A percentile compares a stretch with the other conserved stretches of the same genome.
Conservation (phyloP, 768 basidiomycete species). For the Cyathus striatus region DNA sequence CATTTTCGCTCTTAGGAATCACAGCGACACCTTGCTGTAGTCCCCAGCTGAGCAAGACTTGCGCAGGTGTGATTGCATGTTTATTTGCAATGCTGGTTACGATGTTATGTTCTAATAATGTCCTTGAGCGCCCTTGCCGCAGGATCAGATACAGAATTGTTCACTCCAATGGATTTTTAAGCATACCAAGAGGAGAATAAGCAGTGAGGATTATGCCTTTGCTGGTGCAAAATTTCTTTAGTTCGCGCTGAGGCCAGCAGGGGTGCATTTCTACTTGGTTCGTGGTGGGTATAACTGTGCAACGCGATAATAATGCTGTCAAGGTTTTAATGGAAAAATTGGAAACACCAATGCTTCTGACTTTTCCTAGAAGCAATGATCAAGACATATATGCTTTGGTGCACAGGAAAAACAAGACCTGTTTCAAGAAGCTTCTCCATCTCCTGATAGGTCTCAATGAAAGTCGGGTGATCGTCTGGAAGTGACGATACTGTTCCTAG, state of each 20-base stretch:
- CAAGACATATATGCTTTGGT: constrained; percentile 6
- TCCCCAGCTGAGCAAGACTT: constrained; percentile 61
- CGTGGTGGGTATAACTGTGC: constrained; percentile 41
- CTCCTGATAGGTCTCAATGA: constrained; percentile 17
- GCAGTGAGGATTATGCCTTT: constrained; percentile 47
- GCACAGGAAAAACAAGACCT: constrained; percentile 8
- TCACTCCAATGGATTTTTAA: not conserved
- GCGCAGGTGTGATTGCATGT: constrained; percentile 32
- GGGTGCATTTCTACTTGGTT: constrained; percentile 61
- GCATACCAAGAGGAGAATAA: constrained; percentile 38
- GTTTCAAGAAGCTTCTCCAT: constrained; percentile 22
- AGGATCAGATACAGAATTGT: not conserved
- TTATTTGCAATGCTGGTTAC: constrained; percentile 27
- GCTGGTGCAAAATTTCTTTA: constrained; percentile 41
- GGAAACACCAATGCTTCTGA: constrained; percentile 48
- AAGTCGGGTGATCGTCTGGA: constrained; percentile 16
- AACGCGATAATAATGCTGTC: constrained; percentile 33
- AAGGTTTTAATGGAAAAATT: constrained; percentile 49
- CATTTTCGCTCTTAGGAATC: constrained; percentile 56
- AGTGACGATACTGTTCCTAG: not conserved
- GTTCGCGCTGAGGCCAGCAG: constrained; percentile 45
- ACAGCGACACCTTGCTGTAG: constrained; percentile 56
- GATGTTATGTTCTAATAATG: constrained; percentile 26
- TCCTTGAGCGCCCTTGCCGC: constrained; percentile 14
- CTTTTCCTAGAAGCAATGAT: constrained; percentile 30